These are phyloP conservation scores for Heterobasidion irregulare DNA, from an alignment of 1,284 basidiomycete genomes.

Conservation along the genomic window DNA sequence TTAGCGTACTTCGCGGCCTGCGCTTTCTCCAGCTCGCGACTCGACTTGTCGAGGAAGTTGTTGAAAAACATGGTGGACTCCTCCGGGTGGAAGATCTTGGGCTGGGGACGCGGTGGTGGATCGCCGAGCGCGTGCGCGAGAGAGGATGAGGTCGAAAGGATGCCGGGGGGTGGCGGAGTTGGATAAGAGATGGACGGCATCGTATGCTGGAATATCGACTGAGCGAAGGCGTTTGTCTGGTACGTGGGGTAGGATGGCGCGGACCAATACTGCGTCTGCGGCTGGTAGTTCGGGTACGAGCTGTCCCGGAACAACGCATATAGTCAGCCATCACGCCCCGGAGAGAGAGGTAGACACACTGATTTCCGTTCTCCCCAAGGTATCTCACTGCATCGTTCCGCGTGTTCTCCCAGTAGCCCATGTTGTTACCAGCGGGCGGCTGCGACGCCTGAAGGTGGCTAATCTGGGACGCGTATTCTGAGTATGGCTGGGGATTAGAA, in stretches of 20 bases:
- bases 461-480: constrained; percentile 48
- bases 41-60: constrained; percentile 43
- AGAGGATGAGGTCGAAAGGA: constrained; percentile 59
- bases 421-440: constrained; percentile 27
- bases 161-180: constrained; percentile 57
- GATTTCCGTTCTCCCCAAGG: constrained; percentile 35
- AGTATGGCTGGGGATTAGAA: constrained; percentile 35
- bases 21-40: constrained; percentile 12
- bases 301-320: constrained; percentile 11
- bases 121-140: constrained; percentile 62
- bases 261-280: constrained; percentile 7
- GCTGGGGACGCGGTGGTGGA: constrained; percentile 25
- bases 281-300: constrained; percentile 12
- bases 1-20: constrained; percentile 10
- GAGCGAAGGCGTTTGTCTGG: constrained; percentile 46
- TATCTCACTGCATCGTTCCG: constrained; percentile 44
- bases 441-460: constrained; percentile 34
- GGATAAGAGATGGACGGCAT: constrained; percentile 54
- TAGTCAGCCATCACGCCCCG: constrained; percentile 3
- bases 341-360: constrained; percentile 25
- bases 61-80: constrained; percentile 59
- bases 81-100: constrained; percentile 34
- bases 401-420: constrained; percentile 45
- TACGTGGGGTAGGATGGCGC: constrained; percentile 29
- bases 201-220: constrained; percentile 53